Evolutionary conservation across 2,329 filamentous ascomycete genomes (phyloP).

Genomic region (Arachnomyces sp.): DNA sequence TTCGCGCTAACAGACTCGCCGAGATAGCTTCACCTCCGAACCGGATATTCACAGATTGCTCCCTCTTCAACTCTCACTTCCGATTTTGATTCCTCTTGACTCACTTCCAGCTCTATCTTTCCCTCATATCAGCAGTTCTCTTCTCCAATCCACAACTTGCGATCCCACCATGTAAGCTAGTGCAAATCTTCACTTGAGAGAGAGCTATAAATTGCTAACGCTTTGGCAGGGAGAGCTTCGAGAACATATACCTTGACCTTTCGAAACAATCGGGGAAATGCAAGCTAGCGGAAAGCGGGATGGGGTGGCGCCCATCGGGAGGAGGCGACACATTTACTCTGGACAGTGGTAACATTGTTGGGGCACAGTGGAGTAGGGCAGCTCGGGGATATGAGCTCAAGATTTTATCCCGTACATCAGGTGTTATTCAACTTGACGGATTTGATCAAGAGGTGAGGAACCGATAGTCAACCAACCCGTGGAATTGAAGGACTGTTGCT

Average conservation of each 20-base stretch:
- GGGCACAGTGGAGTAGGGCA: conserved; percentile 90
- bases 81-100: too few species aligned
- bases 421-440: conserved; percentile 87
- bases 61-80: too few species aligned
- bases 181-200: too few species aligned
- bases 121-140: too few species aligned
- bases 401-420: conserved; percentile 74
- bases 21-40: too few species aligned
- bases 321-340: conserved; percentile 92
- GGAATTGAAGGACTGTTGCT: not conserved
- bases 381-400: conserved; percentile 90
- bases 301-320: conserved; percentile 87
- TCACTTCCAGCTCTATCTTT: too few species aligned
- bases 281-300: conserved; percentile 85
- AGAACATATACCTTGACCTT: conserved; percentile 92
- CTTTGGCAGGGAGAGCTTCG: conserved; percentile 71
- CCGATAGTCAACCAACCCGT: not conserved
- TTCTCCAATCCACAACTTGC: too few species aligned
- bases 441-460: conserved; percentile 70
- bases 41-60: too few species aligned
- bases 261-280: conserved; percentile 90
- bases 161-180: too few species aligned
- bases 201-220: too few species aligned
- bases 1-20: too few species aligned
- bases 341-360: conserved; percentile 74